These are phyloP conservation scores for Auricularia heimuer DNA, from an alignment of 768 basidiomycete genomes.

Conservation along the genomic window DNA sequence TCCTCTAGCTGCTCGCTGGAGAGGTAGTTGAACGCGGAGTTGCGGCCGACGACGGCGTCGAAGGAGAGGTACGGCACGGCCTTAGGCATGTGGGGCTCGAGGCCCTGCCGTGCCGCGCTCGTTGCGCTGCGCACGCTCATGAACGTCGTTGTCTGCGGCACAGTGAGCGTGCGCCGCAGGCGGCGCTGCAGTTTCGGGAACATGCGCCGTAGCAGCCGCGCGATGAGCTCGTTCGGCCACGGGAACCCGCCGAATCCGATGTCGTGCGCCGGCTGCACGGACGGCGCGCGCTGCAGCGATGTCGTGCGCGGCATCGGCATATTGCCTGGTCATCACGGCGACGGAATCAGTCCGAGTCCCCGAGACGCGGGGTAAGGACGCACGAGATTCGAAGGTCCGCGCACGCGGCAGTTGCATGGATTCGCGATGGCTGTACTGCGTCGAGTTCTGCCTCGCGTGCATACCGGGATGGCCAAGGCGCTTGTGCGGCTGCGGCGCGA, in stretches of 20 bases:
- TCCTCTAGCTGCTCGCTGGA: slow-evolving; percentile 82
- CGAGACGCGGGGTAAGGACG: not conserved
- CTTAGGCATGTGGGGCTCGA: slow-evolving; percentile 32
- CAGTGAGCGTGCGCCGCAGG: slow-evolving; percentile 61
- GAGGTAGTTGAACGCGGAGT: slow-evolving; percentile 56
- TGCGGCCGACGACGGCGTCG: slow-evolving; percentile 73
- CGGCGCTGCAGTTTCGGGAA: slow-evolving; percentile 55
- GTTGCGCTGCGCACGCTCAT: slow-evolving; percentile 15
- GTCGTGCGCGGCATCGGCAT: not conserved
- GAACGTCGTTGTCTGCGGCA: slow-evolving; percentile 56
- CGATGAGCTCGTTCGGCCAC: slow-evolving; percentile 27
- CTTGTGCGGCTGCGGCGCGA: slow-evolving; percentile 28
- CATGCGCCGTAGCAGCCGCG: slow-evolving; percentile 36
- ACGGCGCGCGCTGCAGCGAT: not conserved
- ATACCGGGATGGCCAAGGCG: slow-evolving; percentile 15
- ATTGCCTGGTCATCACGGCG: no score
- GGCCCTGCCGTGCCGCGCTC: slow-evolving; percentile 14
- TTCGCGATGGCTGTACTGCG: not conserved
- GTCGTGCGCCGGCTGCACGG: slow-evolving; percentile 8
- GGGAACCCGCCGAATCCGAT: slow-evolving; percentile 27
- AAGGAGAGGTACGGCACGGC: slow-evolving; percentile 77
- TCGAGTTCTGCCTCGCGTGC: slow-evolving; percentile 10
- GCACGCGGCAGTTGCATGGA: slow-evolving; percentile 2
- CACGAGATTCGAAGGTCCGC: not conserved
- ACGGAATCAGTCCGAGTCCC: no score